Evolutionary conservation across 129 eudicot genomes (phyloP), one percentile per base, ranked within the genome.

Genomic region (Glebionis coronaria): DNA sequence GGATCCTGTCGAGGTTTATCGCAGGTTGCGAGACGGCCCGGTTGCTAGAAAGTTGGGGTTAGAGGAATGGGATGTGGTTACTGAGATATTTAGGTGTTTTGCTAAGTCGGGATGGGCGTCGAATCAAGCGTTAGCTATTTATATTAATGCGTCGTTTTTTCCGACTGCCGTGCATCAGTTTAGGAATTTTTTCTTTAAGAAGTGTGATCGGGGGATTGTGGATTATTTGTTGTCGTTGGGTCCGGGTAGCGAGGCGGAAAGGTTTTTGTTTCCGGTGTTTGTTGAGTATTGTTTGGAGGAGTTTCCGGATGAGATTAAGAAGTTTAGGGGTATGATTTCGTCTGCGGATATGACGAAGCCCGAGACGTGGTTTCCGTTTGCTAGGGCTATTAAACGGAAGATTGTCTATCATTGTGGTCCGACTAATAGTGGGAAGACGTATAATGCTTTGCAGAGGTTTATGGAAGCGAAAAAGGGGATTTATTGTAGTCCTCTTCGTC

Each of bases 361-460:
- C 1, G 95, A 94, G 45, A 89, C 99, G 7, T 94, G 99, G 99
- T 94, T 89, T 63, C 99, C 99, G 0, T 94, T 94, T 78, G 97
- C 99, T 45, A 86, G 99, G 74, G 99, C 99, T 0, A 94, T 94
- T 87, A 94, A 87, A 23, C 83, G 99, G 5, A 94, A 86, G 81
- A 84, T 94, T 64, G 46, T 94, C 12, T 94, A 94, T 76, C 99
- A 94, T 69, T 94, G 99, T 79, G 99, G 99, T 19, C 97, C 99
- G 0, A 94, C 99, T 18, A 94, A 94, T 72, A 89, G 99, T 73
- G 99, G 99, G 53, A 94, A 94, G 69, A 94, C 99, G 4, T 94
- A 94, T 80, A 94, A 89, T 72, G 97, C 99, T 0, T 78, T 94
- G 78, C 99, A 88, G 69, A 79, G 93, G 42, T 94, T 86, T 72